Base-by-base conservation (phyloP, 2,329 filamentous ascomycete genomes). In the Stenocarpella maydis region DNA sequence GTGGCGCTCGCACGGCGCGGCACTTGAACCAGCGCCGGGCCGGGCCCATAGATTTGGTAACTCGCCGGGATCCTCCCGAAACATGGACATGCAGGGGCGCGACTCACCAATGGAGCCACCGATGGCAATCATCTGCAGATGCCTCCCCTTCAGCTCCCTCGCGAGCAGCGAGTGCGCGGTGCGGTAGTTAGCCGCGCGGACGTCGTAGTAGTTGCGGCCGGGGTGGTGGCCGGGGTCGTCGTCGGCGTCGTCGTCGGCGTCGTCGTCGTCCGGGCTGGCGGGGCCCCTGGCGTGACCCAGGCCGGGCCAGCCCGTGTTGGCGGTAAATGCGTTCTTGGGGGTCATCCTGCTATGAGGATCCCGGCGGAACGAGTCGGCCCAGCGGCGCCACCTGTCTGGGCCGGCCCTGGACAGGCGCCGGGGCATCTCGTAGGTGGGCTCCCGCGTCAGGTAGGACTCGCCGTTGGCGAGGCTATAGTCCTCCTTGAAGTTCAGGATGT, bases 41-140 rank as follows among this genome's bases (percentile, higher is more conserved):
- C 41, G 34, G 54, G 41, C 41, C 52, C 52, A 28, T 28, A 24
- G 19, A 21, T 19, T 19, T 17, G 41, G 52, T 14, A 39, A n/a
- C 1, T 49, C 21, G 34, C 39, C 31, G 37, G 14, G 9, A 39
- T 14, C 12, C n/a, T 43, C 21, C 26, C 34, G 19, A 10, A 41
- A 21, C 10, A 53, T 15, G 37, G 41, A 21, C n/a, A 31, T 17
- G 45, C 28, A 6, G 24, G 43, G 34, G 24, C 43, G 12, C 26
- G 37, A 70, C 68, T 65, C 82, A 88, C 92, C 92, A 75, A 97
- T 97, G 14, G 92, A 95, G 52, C 95, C 95, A 74, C 94, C 94
- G 74, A 98, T 97, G 17, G 95, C 95, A 84, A 98, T 98, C 95
- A 98, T 98, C 83, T 98, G 95, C 77, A 98, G 78, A 83, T 98